Evolutionary conservation across 495 filamentous ascomycete genomes (phyloP).

Genomic region (Tuber melanosporum): DNA sequence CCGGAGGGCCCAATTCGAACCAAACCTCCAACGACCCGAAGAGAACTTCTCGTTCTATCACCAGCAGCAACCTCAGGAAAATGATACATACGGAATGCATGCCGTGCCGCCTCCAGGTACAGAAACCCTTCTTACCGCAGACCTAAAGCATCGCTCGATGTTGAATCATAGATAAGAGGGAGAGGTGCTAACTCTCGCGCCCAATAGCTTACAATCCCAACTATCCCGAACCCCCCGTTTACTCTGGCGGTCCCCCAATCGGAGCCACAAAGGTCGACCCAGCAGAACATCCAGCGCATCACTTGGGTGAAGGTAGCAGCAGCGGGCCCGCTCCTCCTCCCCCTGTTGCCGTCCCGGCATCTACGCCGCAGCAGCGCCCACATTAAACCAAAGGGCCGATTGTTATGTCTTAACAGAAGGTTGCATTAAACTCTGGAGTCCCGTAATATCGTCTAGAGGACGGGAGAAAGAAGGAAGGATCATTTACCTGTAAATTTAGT

Average conservation of each 20-base stretch:
- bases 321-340: constrained; percentile 25
- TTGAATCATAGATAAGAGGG: background rate
- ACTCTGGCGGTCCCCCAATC: constrained; percentile 39
- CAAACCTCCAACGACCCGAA: constrained; percentile 44
- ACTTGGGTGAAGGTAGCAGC: constrained; percentile 26
- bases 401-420: background rate
- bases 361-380: constrained; percentile 1
- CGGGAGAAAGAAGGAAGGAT: background rate
- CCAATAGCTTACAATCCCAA: constrained; percentile 43
- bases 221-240: constrained; percentile 36
- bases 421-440: background rate
- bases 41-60: constrained; percentile 46
- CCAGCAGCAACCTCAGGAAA: constrained; percentile 31
- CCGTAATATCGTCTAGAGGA: background rate
- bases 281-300: constrained; percentile 44
- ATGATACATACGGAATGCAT: constrained; percentile 52
- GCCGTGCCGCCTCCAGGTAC: constrained; percentile 53
- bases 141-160: background rate
- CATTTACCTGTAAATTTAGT: background rate
- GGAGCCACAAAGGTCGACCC: constrained; percentile 54
- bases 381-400: background rate
- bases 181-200: constrained; percentile 12
- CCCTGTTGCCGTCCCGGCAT: constrained; percentile 17
- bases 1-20: constrained; percentile 52
- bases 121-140: constrained; percentile 10